Percentiles rank a stretch among this genome's conserved stretches.
phyloP scores from a whole-genome alignment of 1,284 basidiomycete genomes.

The Quambalaria eucalypti region DNA sequence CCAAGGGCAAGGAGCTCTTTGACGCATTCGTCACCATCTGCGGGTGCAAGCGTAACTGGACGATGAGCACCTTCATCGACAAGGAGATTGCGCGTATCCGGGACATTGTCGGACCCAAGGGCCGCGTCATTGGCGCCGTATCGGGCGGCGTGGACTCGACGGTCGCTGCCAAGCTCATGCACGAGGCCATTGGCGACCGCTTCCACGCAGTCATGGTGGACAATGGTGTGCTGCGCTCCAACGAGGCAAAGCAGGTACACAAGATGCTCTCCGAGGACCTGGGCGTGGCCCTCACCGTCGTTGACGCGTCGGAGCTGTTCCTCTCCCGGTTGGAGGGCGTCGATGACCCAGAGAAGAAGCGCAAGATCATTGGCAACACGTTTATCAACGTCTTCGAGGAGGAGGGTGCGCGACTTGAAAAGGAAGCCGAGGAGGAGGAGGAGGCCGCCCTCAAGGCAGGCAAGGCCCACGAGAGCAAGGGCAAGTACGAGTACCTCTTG shows the following conservation, averaged over 20 bases:
- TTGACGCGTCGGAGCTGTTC: constrained; percentile 91
- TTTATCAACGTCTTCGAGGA: constrained; percentile 97
- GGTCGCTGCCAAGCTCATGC: constrained; percentile 98
- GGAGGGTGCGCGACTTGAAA: constrained; percentile 83
- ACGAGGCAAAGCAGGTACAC: constrained; percentile 88
- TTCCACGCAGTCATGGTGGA: constrained; percentile 99
- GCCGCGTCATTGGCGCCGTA: constrained; percentile 94
- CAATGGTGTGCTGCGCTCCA: constrained; percentile 87
- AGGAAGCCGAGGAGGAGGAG: constrained; percentile 61
- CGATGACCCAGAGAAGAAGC: constrained; percentile 92
- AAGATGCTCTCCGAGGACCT: constrained; percentile 88
- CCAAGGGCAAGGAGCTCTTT: constrained; percentile 82
- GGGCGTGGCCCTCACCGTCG: constrained; percentile 89
- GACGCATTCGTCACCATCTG: constrained; percentile 73
- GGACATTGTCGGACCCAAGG: constrained; percentile 86
- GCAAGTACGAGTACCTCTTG: constrained; percentile 89
- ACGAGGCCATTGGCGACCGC: constrained; percentile 89
- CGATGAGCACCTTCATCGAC: constrained; percentile 97
- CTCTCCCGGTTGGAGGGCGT: constrained; percentile 77
- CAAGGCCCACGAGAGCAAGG: constrained; percentile 47
- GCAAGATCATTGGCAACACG: constrained; percentile 97
- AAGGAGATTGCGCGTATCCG: constrained; percentile 93
- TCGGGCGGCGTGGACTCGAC: constrained; percentile 96
- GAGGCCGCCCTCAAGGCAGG: constrained; percentile 57
- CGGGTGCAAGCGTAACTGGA: constrained; percentile 75